Evolutionary conservation across 2,329 filamentous ascomycete genomes (phyloP).

Genomic region (Fusarium aywerte): DNA sequence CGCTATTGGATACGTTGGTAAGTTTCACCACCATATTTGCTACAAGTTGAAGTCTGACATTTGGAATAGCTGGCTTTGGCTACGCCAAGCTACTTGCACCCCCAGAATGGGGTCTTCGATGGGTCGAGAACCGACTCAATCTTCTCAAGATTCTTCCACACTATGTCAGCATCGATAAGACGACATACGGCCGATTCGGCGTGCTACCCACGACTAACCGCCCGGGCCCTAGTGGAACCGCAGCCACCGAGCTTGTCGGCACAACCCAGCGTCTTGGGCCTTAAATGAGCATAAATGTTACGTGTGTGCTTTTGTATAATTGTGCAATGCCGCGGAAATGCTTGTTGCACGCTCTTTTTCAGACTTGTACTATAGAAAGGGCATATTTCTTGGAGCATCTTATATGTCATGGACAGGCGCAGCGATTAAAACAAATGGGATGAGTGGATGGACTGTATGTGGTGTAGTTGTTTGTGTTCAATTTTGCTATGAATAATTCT

Average conservation of each 20-base stretch:
- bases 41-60: constrained; percentile 10
- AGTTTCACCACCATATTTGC: constrained; percentile 49
- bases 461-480: constrained; percentile 1
- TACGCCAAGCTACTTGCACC: constrained; percentile 91
- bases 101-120: constrained; percentile 86
- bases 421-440: constrained; percentile 29
- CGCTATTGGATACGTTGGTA: constrained; percentile 86
- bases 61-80: constrained; percentile 76
- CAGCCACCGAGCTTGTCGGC: constrained; percentile 68
- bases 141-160: constrained; percentile 85
- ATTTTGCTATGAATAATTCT: constrained; percentile 3
- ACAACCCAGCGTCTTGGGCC: constrained; percentile 75
- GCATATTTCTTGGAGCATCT: constrained; percentile 20
- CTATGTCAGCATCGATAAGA: constrained; percentile 94
- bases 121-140: constrained; percentile 89
- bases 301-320: constrained; percentile 23
- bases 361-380: constrained; percentile 39
- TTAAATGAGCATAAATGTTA: constrained; percentile 52
- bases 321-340: constrained; percentile 11
- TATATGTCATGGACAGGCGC: constrained; percentile 25
- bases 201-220: constrained; percentile 74
- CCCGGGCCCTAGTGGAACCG: constrained; percentile 52
- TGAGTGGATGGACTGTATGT: constrained; percentile 19
- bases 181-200: constrained; percentile 92
- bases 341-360: constrained; percentile 12